Conservation (phyloP, 2,329 filamentous ascomycete genomes). For the Xylaria sp. region DNA sequence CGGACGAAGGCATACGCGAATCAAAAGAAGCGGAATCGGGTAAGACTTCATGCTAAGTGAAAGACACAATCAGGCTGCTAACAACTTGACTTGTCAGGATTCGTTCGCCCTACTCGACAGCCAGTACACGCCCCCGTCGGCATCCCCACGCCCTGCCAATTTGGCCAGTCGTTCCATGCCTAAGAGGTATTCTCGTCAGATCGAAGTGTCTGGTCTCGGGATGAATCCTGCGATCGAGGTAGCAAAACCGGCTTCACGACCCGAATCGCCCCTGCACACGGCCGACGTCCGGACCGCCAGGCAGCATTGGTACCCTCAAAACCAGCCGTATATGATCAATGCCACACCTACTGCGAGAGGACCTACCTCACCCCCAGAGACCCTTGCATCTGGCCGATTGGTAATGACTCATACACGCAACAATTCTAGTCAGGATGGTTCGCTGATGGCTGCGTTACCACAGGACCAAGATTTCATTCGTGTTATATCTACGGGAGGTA, state of each 20-base stretch:
- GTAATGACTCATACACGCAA: conserved; percentile 78
- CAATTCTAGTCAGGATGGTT: conserved; percentile 85
- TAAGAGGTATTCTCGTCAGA: conserved; percentile 73
- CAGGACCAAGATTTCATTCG: conserved; percentile 89
- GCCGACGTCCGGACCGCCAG: conserved; percentile 66
- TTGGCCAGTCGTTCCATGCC: conserved; percentile 61
- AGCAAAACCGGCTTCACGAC: conserved; percentile 71
- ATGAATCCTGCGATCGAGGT: conserved; percentile 56
- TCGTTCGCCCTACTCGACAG: conserved; percentile 84
- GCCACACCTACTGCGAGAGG: conserved; percentile 64
- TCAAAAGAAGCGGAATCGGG: conserved; percentile 86
- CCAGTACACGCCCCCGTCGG: conserved; percentile 69
- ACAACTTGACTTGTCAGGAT: conserved; percentile 65
- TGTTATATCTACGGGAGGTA: conserved; percentile 90
- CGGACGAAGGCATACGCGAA: conserved; percentile 80
- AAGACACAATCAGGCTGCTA: conserved; percentile 22
- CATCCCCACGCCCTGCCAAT: conserved; percentile 71
- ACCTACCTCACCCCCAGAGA: conserved; percentile 72
- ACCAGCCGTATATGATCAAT: conserved; percentile 57
- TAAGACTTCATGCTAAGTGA: conserved; percentile 57
- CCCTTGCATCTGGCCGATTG: conserved; percentile 69
- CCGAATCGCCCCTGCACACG: conserved; percentile 73
- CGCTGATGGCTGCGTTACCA: conserved; percentile 86
- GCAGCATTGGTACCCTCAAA: conserved; percentile 67
- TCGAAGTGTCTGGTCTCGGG: conserved; percentile 58